A percentile compares a stretch with the other conserved stretches of the same genome.
Evolutionary conservation across 129 eudicot genomes (phyloP).

Genomic region (Flaveria bidentis): DNA sequence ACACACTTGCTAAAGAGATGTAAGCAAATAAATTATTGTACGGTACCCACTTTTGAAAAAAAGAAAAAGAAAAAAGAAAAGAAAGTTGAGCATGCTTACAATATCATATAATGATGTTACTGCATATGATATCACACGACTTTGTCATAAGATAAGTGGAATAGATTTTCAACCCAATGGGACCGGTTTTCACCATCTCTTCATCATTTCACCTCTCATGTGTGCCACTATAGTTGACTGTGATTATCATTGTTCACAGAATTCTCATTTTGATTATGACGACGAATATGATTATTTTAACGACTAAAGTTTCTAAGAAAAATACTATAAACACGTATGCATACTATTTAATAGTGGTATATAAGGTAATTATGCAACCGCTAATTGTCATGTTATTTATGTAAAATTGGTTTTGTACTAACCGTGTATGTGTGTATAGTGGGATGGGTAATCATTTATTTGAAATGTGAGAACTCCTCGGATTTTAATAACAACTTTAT

Average conservation of each 20-base stretch:
- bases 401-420: too few species aligned
- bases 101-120: constrained; percentile 24
- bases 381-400: too few species aligned
- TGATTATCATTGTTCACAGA: constrained; percentile 19
- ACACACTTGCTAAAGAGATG: neutral
- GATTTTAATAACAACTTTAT: too few species aligned
- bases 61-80: neutral
- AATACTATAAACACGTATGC: too few species aligned
- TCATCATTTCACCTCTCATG: constrained; percentile 18
- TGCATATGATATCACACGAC: constrained; percentile 19
- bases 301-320: too few species aligned
- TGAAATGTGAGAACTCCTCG: too few species aligned
- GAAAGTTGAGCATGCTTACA: constrained; percentile 35
- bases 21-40: constrained; percentile 12
- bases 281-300: constrained; percentile 11
- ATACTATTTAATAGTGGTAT: too few species aligned
- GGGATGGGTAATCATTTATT: too few species aligned
- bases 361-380: too few species aligned
- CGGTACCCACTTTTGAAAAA: neutral
- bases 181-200: constrained; percentile 21
- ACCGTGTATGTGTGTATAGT: too few species aligned
- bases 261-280: constrained; percentile 21
- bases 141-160: constrained; percentile 23
- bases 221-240: neutral
- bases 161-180: constrained; percentile 23